Evolutionary conservation across 108 stramenopile genomes (phyloP).

Genomic region (Skeletonema costatum): DNA sequence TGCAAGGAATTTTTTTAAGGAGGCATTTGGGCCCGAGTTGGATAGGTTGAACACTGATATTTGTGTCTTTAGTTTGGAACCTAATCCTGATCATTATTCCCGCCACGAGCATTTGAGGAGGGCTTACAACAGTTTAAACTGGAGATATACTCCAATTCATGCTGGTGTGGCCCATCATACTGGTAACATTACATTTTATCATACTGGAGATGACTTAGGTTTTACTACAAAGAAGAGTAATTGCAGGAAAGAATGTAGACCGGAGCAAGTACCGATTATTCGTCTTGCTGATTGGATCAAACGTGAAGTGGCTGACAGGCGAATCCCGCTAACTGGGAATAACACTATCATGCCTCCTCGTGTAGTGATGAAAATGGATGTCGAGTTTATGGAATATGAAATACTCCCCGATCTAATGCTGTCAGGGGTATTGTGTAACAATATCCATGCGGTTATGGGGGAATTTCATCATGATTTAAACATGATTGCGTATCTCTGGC

Average conservation of each 20-base stretch:
- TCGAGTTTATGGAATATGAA: slow-evolving; percentile 38
- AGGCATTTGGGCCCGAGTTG: slow-evolving; percentile 1
- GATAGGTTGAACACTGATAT: slow-evolving; percentile 13
- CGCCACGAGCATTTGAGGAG: slow-evolving; percentile 6
- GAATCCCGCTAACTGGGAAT: slow-evolving; percentile 6
- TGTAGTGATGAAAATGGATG: slow-evolving; percentile 37
- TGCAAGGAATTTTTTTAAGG: slow-evolving; percentile 12
- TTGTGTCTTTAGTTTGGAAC: slow-evolving; percentile 39
- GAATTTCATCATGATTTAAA: slow-evolving; percentile 26
- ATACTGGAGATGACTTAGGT: slow-evolving; percentile 15
- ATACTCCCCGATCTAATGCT: slow-evolving; percentile 31
- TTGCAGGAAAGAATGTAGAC: not conserved
- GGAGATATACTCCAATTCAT: slow-evolving; percentile 23
- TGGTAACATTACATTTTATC: slow-evolving; percentile 37
- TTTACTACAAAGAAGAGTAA: slow-evolving; percentile 14
- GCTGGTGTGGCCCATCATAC: slow-evolving; percentile 16
- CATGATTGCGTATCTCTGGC: not conserved
- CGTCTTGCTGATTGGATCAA: slow-evolving; percentile 28
- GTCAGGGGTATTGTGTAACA: slow-evolving; percentile 11
- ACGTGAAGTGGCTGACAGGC: slow-evolving; percentile 17
- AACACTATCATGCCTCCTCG: not conserved
- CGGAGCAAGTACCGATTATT: slow-evolving; percentile 17
- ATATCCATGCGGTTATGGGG: slow-evolving; percentile 30
- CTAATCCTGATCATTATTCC: slow-evolving; percentile 22
- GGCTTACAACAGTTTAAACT: slow-evolving; percentile 17